phyloP scores from a whole-genome alignment of 2,329 filamentous ascomycete species.

The Simplicillium aogashimaense region DNA sequence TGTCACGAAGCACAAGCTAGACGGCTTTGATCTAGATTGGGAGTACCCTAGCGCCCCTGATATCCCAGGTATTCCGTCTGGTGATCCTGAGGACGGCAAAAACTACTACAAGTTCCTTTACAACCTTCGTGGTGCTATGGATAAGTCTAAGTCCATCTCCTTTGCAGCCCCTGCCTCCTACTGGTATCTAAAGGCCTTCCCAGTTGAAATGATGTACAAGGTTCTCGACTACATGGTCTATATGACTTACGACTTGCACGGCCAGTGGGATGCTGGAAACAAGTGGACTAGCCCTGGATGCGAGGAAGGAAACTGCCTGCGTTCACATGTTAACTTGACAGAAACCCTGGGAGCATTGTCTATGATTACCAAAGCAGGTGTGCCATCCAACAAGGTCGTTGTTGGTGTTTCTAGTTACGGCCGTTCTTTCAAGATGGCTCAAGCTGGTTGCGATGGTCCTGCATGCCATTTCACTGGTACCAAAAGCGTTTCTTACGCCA shows the following conservation, averaged over 20 bases:
- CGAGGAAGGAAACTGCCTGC: not conserved
- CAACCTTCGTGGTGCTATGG: conserved; percentile 5
- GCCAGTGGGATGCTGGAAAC: conserved; percentile 9
- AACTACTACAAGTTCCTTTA: conserved; percentile 7
- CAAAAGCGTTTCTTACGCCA: conserved; percentile 12
- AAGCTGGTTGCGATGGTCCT: conserved; percentile 14
- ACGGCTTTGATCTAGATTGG: conserved; percentile 34
- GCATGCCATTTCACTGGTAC: conserved; percentile 15
- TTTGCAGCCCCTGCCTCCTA: conserved; percentile 16
- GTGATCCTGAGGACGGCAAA: conserved; percentile 4
- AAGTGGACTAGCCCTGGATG: not conserved
- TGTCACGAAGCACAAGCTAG: no score
- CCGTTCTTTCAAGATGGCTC: conserved; percentile 16
- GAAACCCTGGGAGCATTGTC: not conserved
- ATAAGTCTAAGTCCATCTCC: conserved; percentile 1
- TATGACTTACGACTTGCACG: conserved; percentile 16
- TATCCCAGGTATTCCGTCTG: conserved; percentile 18
- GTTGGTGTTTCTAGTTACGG: conserved; percentile 18
- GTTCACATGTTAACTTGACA: not conserved
- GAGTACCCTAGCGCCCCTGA: conserved; percentile 20
- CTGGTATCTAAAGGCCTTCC: conserved; percentile 17
- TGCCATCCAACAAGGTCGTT: conserved; percentile 17
- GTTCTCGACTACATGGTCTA: conserved; percentile 16
- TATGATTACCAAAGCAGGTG: not conserved
- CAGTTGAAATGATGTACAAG: conserved; percentile 10